Percentiles rank a stretch among this genome's conserved stretches.
Conservation (phyloP, 1,139 yeast species). For the Pichia sp. region DNA sequence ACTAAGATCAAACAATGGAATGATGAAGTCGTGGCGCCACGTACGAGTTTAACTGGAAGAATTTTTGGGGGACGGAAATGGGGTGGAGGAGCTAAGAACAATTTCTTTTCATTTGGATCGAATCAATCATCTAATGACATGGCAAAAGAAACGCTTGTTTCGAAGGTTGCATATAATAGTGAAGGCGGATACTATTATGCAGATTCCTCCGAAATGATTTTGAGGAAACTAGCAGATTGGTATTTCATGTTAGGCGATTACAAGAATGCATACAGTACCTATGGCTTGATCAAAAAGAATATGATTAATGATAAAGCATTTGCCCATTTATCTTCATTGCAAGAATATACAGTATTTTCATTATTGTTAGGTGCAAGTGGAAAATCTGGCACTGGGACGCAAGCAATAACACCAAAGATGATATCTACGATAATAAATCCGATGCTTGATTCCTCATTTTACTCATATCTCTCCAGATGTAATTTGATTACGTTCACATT, state of each 20-base stretch:
- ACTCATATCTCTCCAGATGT: conserved; percentile 60
- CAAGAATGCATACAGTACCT: conserved; percentile 79
- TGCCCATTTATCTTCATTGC: conserved; percentile 78
- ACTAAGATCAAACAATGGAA: conserved; percentile 73
- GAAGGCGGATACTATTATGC: conserved; percentile 48
- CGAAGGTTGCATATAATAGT: conserved; percentile 20
- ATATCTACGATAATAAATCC: conserved; percentile 64
- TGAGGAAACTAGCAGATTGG: conserved; percentile 90
- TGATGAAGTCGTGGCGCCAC: conserved; percentile 63
- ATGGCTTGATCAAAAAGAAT: conserved; percentile 81
- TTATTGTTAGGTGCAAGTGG: conserved; percentile 58
- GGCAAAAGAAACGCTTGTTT: conserved; percentile 9
- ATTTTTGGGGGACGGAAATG: conserved; percentile 61
- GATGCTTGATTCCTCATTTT: conserved; percentile 63
- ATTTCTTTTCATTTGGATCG: conserved; percentile 34
- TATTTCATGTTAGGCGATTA: conserved; percentile 86
- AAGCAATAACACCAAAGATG: conserved; percentile 42
- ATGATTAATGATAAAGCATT: conserved; percentile 78
- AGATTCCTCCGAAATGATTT: conserved; percentile 67
- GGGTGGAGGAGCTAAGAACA: conserved; percentile 30
- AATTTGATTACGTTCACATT: conserved; percentile 61
- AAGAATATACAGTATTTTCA: conserved; percentile 84
- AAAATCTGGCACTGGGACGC: conserved; percentile 34
- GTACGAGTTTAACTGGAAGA: conserved; percentile 71
- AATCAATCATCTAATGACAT: conserved; percentile 10